Evolutionary conservation across 176 grass and related monocot species (phyloP), one percentile per base, ranked within the genome.

Genomic region (Poa pratensis): DNA sequence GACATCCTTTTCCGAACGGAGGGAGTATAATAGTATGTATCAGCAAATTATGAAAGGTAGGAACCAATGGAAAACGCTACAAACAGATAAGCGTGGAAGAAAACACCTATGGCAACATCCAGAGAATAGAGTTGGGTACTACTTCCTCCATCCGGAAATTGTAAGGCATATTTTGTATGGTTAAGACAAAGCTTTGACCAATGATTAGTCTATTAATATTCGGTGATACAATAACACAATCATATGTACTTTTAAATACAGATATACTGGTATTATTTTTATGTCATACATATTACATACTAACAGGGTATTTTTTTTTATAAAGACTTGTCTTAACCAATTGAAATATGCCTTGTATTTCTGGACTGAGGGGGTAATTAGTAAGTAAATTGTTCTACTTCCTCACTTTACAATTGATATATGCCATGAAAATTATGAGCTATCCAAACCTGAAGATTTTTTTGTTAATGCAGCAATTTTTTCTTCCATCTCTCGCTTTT

Each of bases 401-500:
- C 15, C 37, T 68, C 7, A 37, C n/a, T 40, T 51, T 49, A 85
- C 7, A 48, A 24, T 80, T 6, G 19, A 64, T 40, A 57, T 28
- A 53, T 75, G 58, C 11, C n/a, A 75, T 63, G 72, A 24, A 57
- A 66, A 4, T 54, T 40, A 69, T 69, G 40, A 60, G 63, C 11
- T 75, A 73, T 87, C 17, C 75, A 79, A 63, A 98, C 96, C 93
- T 94, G 93, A 92, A 53, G 85, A 83, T 90, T 92, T 98, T 77
- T 90, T 98, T 75, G 86, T 84, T 74, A 98, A 91, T 30, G 82
- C 60, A 85, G 45, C 49, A 60, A 95, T 62, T 90, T 88, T 91
- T 15, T 96, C 93, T 92, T 95, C 91, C 82, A 98, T 70, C 40
- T 98, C 88, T 78, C 82, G 79, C 80, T 91, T 98, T 83, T 98